Evolutionary conservation across 441 rosid genomes (phyloP).

Genomic region (Sinapis alba): DNA sequence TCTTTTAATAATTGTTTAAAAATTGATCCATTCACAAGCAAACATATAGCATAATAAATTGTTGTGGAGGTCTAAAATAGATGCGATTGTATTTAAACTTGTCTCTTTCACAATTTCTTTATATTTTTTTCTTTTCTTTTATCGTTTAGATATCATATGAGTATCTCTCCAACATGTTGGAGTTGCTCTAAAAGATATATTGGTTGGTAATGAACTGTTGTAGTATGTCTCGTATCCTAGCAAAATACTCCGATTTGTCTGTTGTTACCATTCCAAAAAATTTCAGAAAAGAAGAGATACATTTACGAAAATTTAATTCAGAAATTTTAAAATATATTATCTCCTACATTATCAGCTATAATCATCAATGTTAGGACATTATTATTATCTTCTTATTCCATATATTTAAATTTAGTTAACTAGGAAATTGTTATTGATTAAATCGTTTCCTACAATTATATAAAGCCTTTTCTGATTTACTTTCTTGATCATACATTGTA

Average conservation of each 20-base stretch:
- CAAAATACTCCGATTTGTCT: not conserved
- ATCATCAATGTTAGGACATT: not conserved
- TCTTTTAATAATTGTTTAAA: too few relatives aligned
- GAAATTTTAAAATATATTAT: not conserved
- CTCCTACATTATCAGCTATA: not conserved
- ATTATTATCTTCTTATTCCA: not conserved
- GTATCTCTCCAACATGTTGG: too few relatives aligned
- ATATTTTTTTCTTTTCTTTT: too few relatives aligned
- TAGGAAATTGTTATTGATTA: not conserved
- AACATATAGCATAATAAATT: too few relatives aligned
- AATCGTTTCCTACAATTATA: not conserved
- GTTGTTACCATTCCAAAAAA: not conserved
- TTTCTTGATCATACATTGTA: slow-evolving; percentile 9
- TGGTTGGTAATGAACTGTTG: not conserved
- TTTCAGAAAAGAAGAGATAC: not conserved
- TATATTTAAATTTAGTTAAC: not conserved
- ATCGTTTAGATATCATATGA: too few relatives aligned
- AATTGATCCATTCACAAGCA: too few relatives aligned
- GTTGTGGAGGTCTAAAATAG: too few relatives aligned
- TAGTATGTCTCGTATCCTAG: not conserved
- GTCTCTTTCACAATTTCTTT: too few relatives aligned
- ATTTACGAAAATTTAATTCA: not conserved
- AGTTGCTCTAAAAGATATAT: not conserved
- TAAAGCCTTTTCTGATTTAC: not conserved
- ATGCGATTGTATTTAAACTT: too few relatives aligned